Evolutionary conservation across 2,329 filamentous ascomycete species (phyloP).

Genomic region (Fusarium sp.): DNA sequence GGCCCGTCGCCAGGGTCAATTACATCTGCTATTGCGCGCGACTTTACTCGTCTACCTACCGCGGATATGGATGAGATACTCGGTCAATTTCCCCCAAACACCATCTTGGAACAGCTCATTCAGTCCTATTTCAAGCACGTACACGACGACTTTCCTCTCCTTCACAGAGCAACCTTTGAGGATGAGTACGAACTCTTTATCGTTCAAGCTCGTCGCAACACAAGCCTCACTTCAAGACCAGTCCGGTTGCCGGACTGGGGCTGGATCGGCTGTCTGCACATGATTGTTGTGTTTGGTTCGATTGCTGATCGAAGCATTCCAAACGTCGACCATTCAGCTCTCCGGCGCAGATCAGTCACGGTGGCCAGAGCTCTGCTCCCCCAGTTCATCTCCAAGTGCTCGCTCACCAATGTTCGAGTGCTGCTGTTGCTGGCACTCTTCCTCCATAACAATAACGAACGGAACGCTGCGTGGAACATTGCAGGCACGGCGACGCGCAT

Average conservation of each 20-base stretch:
- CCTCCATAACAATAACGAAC: conserved; percentile 51
- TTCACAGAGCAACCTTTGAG: conserved; percentile 48
- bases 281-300: conserved; percentile 51
- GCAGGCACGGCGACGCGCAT: conserved; percentile 47
- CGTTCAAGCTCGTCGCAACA: conserved; percentile 22
- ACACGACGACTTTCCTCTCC: conserved; percentile 50
- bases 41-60: conserved; percentile 41
- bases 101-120: conserved; percentile 45
- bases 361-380: conserved; percentile 17
- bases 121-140: conserved; percentile 49
- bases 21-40: conserved; percentile 42
- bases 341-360: conserved; percentile 33
- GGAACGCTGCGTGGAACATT: conserved; percentile 51
- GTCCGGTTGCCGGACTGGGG: conserved; percentile 44
- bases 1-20: conserved; percentile 42
- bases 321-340: conserved; percentile 42
- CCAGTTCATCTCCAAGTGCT: conserved; percentile 35
- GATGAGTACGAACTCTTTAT: conserved; percentile 48
- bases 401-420: conserved; percentile 27
- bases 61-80: conserved; percentile 46
- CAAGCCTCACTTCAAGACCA: conserved; percentile 10
- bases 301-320: conserved; percentile 41
- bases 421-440: conserved; percentile 42
- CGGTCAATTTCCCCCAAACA: conserved; percentile 40
- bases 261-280: conserved; percentile 50